Conservation (phyloP, 2,329 filamentous ascomycete species). For the Pyrenophora seminiperda region DNA sequence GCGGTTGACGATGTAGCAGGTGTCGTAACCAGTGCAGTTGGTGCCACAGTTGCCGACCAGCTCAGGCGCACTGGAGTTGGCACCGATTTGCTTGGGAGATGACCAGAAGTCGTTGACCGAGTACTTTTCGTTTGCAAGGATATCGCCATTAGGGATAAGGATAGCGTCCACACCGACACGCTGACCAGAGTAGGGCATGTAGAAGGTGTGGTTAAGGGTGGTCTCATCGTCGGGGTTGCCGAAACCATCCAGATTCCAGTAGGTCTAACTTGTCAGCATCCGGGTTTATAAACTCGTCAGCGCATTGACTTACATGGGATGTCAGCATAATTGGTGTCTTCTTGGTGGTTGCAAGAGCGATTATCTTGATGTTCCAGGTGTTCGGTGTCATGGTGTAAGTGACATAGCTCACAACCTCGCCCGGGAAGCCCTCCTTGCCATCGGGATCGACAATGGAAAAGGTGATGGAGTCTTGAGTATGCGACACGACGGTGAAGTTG, state of each 20-base stretch:
- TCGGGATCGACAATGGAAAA: slow-evolving; percentile 76
- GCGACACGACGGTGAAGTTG: slow-evolving; percentile 76
- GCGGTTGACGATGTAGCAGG: slow-evolving; percentile 71
- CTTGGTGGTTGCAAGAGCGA: slow-evolving; percentile 71
- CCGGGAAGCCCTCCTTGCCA: slow-evolving; percentile 77
- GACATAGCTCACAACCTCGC: slow-evolving; percentile 73
- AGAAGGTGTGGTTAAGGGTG: slow-evolving; percentile 72
- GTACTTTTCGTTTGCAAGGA: slow-evolving; percentile 69
- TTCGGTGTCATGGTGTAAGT: slow-evolving; percentile 72
- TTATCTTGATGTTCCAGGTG: slow-evolving; percentile 75
- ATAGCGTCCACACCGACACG: slow-evolving; percentile 67
- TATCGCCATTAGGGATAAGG: slow-evolving; percentile 59
- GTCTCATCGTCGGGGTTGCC: slow-evolving; percentile 70
- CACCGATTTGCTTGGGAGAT: slow-evolving; percentile 76
- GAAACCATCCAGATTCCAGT: slow-evolving; percentile 85
- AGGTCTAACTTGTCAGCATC: slow-evolving; percentile 57
- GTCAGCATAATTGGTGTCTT: slow-evolving; percentile 84
- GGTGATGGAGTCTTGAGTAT: slow-evolving; percentile 71
- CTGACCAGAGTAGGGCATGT: slow-evolving; percentile 74
- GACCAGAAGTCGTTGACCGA: slow-evolving; percentile 85
- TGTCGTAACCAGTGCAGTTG: slow-evolving; percentile 85
- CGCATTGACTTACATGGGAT: slow-evolving; percentile 60
- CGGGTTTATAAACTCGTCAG: not conserved
- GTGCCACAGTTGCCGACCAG: slow-evolving; percentile 76
- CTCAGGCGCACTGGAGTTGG: slow-evolving; percentile 66